Evolutionary conservation across 371 early-diverging fungal species (phyloP), one percentile per base, ranked within the genome.

Genomic region (Mucor circinelloides): DNA sequence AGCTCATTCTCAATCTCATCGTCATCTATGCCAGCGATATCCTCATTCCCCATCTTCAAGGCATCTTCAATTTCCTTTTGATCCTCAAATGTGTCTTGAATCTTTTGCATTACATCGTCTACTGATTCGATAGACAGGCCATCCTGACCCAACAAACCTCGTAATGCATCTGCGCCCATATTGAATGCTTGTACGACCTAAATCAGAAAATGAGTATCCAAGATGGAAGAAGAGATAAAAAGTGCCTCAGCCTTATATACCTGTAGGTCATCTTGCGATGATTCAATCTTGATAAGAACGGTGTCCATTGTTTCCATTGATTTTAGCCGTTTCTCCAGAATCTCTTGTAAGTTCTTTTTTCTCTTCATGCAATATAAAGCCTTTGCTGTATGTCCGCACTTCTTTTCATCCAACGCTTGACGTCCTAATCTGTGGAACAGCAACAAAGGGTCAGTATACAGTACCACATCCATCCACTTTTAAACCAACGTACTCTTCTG

Each of bases 271-370:
- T 82, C 84, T 44, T 86, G 78, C 3, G 86, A 82, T 8, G 74
- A 64, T 60, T 85, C 82, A 38, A 88, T 83, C 62, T 85, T 87
- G 46, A 81, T 61, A 15, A 88, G 28, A 25, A 88, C 75, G 2
- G 68, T 77, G 58, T 88, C 86, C 74, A 88, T 80, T 2, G 85
- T 86, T 34, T 82, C 85, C 21, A 87, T 67, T n/a, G 85, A 84
- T 10, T 58, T 61, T 21, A 87, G 42, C 10, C 87, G 70, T 55
- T 80, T 78, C 23, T 79, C 78, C 6, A 85, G 55, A n/a, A 87
- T 58, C 8, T 71, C 60, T 40, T 79, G 72, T 12, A 85, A 31
- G 2, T 70, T 67, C 32, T 85, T 85, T 66, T 78, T 80, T 50
- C 74, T 70, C 30, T 78, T 83, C 3, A 85, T 57, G 10, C 72